Percentiles rank a stretch among this genome's conserved stretches.
These are phyloP conservation scores for Tetraselmis striata DNA, from an alignment of 139 green algal species.

Conservation along the genomic window DNA sequence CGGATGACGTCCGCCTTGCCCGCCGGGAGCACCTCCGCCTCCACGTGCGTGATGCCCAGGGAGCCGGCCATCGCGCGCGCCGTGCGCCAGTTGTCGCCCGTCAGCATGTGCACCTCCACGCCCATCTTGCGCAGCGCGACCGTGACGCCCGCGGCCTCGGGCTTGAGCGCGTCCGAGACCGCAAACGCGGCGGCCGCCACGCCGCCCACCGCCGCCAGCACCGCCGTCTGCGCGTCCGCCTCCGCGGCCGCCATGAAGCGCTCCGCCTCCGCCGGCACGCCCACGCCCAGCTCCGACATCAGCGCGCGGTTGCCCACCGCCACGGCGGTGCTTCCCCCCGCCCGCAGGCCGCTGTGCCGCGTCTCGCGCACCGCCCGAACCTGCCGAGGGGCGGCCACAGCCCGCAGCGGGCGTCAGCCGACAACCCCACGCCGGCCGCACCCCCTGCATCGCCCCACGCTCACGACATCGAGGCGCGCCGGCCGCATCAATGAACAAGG, in stretches of 20 bases:
- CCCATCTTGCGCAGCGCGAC: conserved; percentile 41
- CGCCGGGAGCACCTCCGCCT: conserved; percentile 63
- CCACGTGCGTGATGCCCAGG: conserved; percentile 59
- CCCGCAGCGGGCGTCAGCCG: too few species aligned
- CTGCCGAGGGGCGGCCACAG: too few species aligned
- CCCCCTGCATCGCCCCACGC: too few species aligned
- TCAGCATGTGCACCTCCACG: conserved; percentile 60
- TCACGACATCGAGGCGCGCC: too few species aligned
- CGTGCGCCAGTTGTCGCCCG: conserved; percentile 83
- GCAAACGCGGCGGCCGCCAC: conserved; percentile 51
- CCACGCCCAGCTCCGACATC: conserved; percentile 54
- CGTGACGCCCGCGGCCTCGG: conserved; percentile 81
- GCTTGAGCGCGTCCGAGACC: conserved; percentile 81
- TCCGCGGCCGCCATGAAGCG: conserved; percentile 25
- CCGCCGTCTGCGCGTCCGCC: conserved; percentile 48
- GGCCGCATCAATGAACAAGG: too few species aligned
- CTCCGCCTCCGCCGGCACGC: conserved; percentile 20
- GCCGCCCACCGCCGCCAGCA: conserved; percentile 58
- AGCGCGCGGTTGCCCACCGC: conserved; percentile 66
- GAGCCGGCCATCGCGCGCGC: conserved; percentile 60
- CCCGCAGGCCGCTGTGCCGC: too few species aligned
- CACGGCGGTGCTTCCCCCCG: conserved; percentile 21
- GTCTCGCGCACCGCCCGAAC: background rate
- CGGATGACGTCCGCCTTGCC: conserved; percentile 52
- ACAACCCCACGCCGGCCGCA: too few species aligned